Evolutionary conservation across 805 yeast genomes (phyloP).

Genomic region (Wickerhamiella azyma): DNA sequence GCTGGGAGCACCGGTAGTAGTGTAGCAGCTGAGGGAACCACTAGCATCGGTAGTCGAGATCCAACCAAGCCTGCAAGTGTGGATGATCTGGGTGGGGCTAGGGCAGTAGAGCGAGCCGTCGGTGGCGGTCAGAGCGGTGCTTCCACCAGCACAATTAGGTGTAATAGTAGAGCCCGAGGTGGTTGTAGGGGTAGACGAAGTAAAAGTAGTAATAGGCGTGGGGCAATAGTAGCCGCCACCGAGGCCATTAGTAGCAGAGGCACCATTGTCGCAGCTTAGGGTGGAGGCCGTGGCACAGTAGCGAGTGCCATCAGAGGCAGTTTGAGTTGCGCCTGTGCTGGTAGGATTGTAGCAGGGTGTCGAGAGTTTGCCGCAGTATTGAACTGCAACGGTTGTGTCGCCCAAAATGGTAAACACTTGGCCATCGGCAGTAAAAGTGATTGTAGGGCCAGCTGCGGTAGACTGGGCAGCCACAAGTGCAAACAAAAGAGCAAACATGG

Average conservation of each 20-base stretch:
- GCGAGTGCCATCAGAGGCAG: background rate
- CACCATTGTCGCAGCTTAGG: background rate
- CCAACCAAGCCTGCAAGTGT: background rate
- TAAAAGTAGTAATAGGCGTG: background rate
- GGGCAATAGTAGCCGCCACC: background rate
- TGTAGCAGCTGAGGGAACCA: no score
- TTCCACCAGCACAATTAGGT: background rate
- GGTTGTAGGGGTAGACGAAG: background rate
- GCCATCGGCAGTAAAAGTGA: slow-evolving; percentile 6
- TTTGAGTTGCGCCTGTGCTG: background rate
- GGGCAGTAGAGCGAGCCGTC: background rate
- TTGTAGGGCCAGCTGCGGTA: background rate
- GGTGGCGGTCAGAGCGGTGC: background rate
- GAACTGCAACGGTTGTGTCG: slow-evolving; percentile 2
- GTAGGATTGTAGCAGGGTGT: background rate
- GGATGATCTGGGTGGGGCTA: background rate
- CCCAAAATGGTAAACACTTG: slow-evolving; percentile 3
- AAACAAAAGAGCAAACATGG: background rate
- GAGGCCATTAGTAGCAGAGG: background rate
- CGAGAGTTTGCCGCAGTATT: background rate
- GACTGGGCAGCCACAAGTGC: background rate
- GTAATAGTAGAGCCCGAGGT: background rate
- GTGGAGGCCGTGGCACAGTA: background rate
- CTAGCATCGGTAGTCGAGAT: no score
- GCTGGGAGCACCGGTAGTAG: no score